Percentiles rank a stretch among this genome's conserved stretches.
These are phyloP conservation scores for Sarcodon aspratus DNA, from an alignment of 768 basidiomycete genomes.

Conservation along the genomic window DNA sequence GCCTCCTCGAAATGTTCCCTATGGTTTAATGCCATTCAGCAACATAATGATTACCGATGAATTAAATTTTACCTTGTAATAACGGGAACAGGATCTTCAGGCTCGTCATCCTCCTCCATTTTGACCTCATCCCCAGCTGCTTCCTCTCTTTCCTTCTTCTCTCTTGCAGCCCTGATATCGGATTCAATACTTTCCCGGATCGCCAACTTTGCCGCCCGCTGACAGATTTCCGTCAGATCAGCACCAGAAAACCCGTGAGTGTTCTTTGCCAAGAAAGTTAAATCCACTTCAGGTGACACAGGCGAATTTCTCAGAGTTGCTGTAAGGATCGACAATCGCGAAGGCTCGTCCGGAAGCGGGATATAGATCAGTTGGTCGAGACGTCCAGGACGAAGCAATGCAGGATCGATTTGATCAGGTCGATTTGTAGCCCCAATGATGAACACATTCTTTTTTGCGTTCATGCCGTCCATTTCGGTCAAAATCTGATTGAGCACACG, in stretches of 20 bases:
- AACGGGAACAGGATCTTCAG: slow-evolving; percentile 72
- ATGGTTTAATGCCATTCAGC: slow-evolving; percentile 6
- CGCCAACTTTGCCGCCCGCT: slow-evolving; percentile 93
- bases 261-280: slow-evolving; percentile 77
- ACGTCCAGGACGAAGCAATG: slow-evolving; percentile 92
- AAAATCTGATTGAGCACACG: slow-evolving; percentile 96
- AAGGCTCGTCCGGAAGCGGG: slow-evolving; percentile 90
- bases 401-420: slow-evolving; percentile 91
- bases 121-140: slow-evolving; percentile 53
- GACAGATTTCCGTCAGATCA: slow-evolving; percentile 98
- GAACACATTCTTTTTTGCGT: slow-evolving; percentile 98
- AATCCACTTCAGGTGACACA: slow-evolving; percentile 70
- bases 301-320: slow-evolving; percentile 91
- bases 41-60: background rate
- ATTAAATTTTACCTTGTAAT: slow-evolving; percentile 52
- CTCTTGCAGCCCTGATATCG: slow-evolving; percentile 72
- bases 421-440: slow-evolving; percentile 96
- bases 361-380: slow-evolving; percentile 99
- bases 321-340: slow-evolving; percentile 83
- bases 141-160: slow-evolving; percentile 74
- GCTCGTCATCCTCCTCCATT: slow-evolving; percentile 62
- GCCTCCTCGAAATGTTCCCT: slow-evolving; percentile 97
- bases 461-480: slow-evolving; percentile 99
- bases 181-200: slow-evolving; percentile 92
- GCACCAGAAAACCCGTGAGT: slow-evolving; percentile 99